Conservation (phyloP, 495 filamentous ascomycete genomes). For the Xylaria cubensis region DNA sequence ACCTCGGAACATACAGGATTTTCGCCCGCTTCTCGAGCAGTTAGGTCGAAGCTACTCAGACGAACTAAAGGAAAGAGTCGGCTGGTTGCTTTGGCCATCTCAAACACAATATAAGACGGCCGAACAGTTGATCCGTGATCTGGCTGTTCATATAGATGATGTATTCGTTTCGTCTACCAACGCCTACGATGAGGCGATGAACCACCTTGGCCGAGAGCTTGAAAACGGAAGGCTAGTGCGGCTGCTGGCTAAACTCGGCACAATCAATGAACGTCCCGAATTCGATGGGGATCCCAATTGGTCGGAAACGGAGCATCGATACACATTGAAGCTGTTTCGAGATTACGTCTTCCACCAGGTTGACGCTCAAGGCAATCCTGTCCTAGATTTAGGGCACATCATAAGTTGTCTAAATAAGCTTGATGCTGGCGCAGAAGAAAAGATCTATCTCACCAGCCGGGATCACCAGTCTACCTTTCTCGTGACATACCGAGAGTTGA, state of each 20-base stretch:
- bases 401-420: conserved; percentile 85
- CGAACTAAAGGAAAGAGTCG: conserved; percentile 74
- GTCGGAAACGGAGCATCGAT: conserved; percentile 90
- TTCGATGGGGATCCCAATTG: conserved; percentile 75
- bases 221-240: conserved; percentile 90
- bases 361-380: conserved; percentile 78
- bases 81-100: conserved; percentile 72
- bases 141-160: conserved; percentile 78
- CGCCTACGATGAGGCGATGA: conserved; percentile 59
- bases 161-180: conserved; percentile 67
- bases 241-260: conserved; percentile 80
- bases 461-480: conserved; percentile 88
- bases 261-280: conserved; percentile 89
- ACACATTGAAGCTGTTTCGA: conserved; percentile 89
- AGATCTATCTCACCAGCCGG: conserved; percentile 80
- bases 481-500: conserved; percentile 85
- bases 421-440: conserved; percentile 88
- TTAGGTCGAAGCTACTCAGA: conserved; percentile 73
- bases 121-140: conserved; percentile 76
- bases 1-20: conserved; percentile 58
- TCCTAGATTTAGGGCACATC: conserved; percentile 84
- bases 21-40: conserved; percentile 69
- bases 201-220: conserved; percentile 75
- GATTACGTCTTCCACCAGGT: conserved; percentile 98
- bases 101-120: conserved; percentile 67